A percentile compares a stretch with the other conserved stretches of the same genome.
Conservation (phyloP, 768 basidiomycete genomes). For the Leccinum subgranulosum region DNA sequence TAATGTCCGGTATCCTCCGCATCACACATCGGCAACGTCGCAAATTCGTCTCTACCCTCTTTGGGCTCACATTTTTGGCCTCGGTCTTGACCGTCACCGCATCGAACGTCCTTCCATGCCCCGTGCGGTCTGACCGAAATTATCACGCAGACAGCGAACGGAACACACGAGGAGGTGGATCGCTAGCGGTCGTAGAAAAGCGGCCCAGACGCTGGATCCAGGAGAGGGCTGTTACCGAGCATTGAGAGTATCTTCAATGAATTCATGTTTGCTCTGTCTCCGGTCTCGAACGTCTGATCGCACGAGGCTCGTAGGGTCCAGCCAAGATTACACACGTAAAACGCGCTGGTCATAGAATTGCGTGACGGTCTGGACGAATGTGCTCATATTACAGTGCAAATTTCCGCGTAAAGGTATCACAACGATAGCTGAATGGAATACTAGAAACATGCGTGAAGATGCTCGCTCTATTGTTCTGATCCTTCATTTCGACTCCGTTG, state of each 20-base stretch:
- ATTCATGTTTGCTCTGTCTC: background rate
- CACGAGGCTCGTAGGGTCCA: background rate
- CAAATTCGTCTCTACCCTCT: conserved; percentile 73
- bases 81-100: conserved; percentile 78
- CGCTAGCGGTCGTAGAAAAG: conserved; percentile 51
- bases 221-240: conserved; percentile 43
- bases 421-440: conserved; percentile 3
- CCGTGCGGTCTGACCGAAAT: conserved; percentile 56
- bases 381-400: conserved; percentile 30
- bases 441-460: conserved; percentile 9
- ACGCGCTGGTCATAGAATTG: conserved; percentile 21
- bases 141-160: conserved; percentile 57
- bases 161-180: conserved; percentile 22
- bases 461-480: conserved; percentile 17
- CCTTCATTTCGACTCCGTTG: conserved; percentile 25
- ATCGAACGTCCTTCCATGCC: conserved; percentile 76
- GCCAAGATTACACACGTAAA: background rate
- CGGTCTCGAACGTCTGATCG: background rate
- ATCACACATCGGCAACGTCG: conserved; percentile 58
- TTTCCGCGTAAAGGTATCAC: conserved; percentile 24
- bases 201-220: conserved; percentile 79
- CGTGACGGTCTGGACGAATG: conserved; percentile 18
- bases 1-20: conserved; percentile 63
- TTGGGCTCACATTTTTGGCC: conserved; percentile 76
- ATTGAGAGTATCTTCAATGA: conserved; percentile 5